phyloP scores from a whole-genome alignment of 257 asterid species.

The Pogostemon cablin region DNA sequence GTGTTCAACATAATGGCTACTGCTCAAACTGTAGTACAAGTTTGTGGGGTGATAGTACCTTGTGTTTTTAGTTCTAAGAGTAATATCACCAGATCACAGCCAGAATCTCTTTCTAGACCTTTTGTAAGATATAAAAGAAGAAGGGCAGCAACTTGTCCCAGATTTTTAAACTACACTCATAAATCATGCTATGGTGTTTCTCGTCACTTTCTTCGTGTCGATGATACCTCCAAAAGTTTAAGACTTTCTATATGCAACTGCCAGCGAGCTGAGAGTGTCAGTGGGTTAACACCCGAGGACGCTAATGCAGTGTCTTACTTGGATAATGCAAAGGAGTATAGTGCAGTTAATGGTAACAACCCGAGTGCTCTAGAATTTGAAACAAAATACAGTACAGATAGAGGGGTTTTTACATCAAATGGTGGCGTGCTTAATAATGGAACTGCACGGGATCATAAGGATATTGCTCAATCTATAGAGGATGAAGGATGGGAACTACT shows the following conservation, averaged over 20 bases:
- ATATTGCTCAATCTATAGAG: constrained; percentile 46
- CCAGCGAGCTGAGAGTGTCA: constrained; percentile 50
- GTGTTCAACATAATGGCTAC: constrained; percentile 42
- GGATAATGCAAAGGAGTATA: constrained; percentile 42
- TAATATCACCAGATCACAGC: constrained; percentile 35
- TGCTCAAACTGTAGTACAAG: constrained; percentile 46
- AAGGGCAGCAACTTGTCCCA: constrained; percentile 20
- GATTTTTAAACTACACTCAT: constrained; percentile 10
- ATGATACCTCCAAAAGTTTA: constrained; percentile 28
- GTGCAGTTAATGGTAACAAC: constrained; percentile 32
- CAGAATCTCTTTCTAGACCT: constrained; percentile 31
- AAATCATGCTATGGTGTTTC: constrained; percentile 1
- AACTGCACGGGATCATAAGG: constrained; percentile 32
- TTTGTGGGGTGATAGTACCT: constrained; percentile 38
- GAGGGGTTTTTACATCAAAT: constrained; percentile 39
- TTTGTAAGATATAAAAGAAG: constrained; percentile 42
- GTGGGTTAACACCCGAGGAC: constrained; percentile 48
- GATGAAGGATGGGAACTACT: constrained; percentile 75
- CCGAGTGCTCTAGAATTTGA: constrained; percentile 36
- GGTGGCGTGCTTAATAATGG: constrained; percentile 45
- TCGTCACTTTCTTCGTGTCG: constrained; percentile 31
- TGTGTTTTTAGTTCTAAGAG: constrained; percentile 36
- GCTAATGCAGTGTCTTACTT: constrained; percentile 45
- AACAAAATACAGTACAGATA: constrained; percentile 33
- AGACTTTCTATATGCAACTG: constrained; percentile 48